Evolutionary conservation across 2,329 filamentous ascomycete species (phyloP).

Genomic region (Claviceps maximensis): DNA sequence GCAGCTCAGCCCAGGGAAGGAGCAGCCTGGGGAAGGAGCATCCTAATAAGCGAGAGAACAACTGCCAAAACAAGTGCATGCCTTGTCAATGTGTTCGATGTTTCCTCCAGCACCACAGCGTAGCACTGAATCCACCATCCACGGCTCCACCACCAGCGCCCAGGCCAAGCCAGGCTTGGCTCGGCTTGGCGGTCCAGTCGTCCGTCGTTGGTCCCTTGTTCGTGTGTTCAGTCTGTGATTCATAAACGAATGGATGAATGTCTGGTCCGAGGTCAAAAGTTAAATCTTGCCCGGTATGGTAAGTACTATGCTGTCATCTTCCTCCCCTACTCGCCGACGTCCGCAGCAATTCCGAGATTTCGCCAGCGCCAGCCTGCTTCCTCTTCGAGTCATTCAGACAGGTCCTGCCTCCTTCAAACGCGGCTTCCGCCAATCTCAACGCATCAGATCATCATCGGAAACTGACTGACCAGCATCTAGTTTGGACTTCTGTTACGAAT

Average conservation of each 20-base stretch:
- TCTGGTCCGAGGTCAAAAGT: too few species aligned
- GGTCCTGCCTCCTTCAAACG: background rate
- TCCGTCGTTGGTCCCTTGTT: too few species aligned
- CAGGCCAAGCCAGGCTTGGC: background rate
- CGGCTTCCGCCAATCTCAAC: background rate
- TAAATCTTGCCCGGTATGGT: too few species aligned
- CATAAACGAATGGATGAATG: too few species aligned
- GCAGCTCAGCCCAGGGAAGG: background rate
- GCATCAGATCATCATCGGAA: background rate
- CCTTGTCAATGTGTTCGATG: too few species aligned
- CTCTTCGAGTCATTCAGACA: background rate
- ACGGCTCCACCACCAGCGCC: background rate
- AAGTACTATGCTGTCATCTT: too few species aligned
- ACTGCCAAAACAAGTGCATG: too few species aligned
- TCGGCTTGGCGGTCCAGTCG: too few species aligned
- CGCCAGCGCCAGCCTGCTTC: background rate
- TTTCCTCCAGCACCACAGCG: background rate
- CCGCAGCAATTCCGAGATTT: background rate
- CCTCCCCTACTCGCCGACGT: background rate
- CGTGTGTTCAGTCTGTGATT: too few species aligned
- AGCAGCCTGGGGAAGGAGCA: background rate
- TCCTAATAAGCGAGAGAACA: too few species aligned
- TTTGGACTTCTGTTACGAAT: background rate
- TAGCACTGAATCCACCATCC: background rate
- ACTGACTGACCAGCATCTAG: background rate